Percentiles rank a stretch among this genome's conserved stretches.
These are phyloP conservation scores for Sutorius eximius DNA, from an alignment of 1,284 basidiomycete genomes.

Conservation along the genomic window DNA sequence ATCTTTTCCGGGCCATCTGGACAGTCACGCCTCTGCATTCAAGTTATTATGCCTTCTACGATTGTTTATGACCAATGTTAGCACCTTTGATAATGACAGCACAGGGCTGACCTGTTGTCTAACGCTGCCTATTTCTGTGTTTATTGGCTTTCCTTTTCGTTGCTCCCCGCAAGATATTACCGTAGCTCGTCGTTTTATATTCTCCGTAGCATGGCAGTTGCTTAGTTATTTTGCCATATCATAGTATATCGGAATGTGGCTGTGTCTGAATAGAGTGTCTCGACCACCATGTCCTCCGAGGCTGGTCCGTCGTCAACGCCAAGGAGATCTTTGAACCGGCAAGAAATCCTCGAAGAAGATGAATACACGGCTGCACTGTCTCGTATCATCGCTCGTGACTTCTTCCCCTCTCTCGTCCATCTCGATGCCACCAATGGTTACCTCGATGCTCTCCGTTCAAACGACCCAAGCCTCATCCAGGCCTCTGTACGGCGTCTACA, in stretches of 20 bases:
- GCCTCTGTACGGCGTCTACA: constrained; percentile 74
- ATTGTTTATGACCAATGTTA: constrained; percentile 29
- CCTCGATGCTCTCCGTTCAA: constrained; percentile 71
- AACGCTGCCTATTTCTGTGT: constrained; percentile 12
- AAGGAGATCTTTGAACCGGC: constrained; percentile 62
- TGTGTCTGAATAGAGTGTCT: constrained; percentile 4
- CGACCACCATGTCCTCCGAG: constrained; percentile 26
- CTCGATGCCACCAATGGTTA: constrained; percentile 86
- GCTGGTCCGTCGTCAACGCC: constrained; percentile 22
- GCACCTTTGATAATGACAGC: constrained; percentile 19
- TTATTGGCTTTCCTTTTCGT: constrained; percentile 8
- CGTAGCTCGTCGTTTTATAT: constrained; percentile 23
- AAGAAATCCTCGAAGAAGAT: constrained; percentile 87
- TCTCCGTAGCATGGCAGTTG: constrained; percentile 3
- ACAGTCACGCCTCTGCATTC: constrained; percentile 7
- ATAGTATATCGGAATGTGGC: constrained; percentile 14
- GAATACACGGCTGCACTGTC: constrained; percentile 93
- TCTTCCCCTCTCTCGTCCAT: constrained; percentile 90
- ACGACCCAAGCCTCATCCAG: constrained; percentile 72
- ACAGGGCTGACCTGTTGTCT: constrained; percentile 6
- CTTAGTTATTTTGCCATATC: constrained; percentile 21
- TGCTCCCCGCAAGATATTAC: constrained; percentile 7
- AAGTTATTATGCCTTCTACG: constrained; percentile 20
- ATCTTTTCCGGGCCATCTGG: constrained; percentile 10
- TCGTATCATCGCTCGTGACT: constrained; percentile 93